Evolutionary conservation across 2,329 filamentous ascomycete species (phyloP), one percentile per base, ranked within the genome.

Genomic region (Pezicula rhizophila): DNA sequence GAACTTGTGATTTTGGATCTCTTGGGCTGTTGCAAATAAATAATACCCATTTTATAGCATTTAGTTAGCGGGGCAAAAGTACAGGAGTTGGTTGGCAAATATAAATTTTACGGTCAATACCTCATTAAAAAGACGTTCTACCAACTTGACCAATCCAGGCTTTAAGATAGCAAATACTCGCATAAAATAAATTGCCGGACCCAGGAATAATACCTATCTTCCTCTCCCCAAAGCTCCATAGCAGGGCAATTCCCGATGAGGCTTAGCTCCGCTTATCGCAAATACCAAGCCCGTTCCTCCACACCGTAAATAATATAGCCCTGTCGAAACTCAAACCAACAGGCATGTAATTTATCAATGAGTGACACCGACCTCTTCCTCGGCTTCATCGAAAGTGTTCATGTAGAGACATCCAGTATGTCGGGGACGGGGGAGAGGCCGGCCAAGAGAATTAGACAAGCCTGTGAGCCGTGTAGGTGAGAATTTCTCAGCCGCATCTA

Each of bases 381-480:
- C 40, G 15, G 40, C 40, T 42, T 42, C 40, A 42, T 42, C 12
- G 40, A 42, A 28, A 42, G 40, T 42, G n/a, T 42, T 11, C 40
- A 28, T 26, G 25, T 25, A 25, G 40, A 42, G 20, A 18, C 38
- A 40, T 12, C 40, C 40, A 42, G 8, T 4, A 31, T 31, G 28
- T 31, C 28, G 8, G 28, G 28, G 40, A 15, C 40, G 7, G 40
- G 40, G n/a, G 40, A 42, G 49, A 58, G 60, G n/a, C 60, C 60
- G 23, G 54, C 59, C 12, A 63, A 64, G 48, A 56, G 61, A 25
- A 49, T 60, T 33, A 52, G 60, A 17, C 61, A 64, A 57, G 66
- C 66, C 34, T 68, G 66, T 50, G 66, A 67, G 48, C 64, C 65
- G 14, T 68, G 66, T 52, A 59, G 66, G 66, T 67, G 53, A 48